Percentiles rank a stretch among this genome's conserved stretches.
phyloP scores from a whole-genome alignment of 768 basidiomycete species.

The Tephrocybe rancida region DNA sequence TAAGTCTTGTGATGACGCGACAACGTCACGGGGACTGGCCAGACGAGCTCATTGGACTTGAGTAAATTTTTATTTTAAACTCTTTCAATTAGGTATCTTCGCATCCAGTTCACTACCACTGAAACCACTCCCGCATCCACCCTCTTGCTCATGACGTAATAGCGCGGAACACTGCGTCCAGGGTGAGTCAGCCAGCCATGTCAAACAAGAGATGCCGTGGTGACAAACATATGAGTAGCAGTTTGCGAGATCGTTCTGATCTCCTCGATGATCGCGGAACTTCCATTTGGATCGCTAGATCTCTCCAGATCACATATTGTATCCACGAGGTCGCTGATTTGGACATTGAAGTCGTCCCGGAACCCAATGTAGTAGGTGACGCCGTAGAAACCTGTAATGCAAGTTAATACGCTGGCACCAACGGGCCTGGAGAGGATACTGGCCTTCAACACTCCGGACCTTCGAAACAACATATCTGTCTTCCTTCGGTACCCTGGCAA shows the following conservation, averaged over 20 bases:
- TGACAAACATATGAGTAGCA: slow-evolving; percentile 60
- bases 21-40: too few relatives aligned
- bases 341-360: slow-evolving; percentile 58
- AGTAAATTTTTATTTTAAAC: too few relatives aligned
- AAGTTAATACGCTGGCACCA: neutral
- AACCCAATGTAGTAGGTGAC: slow-evolving; percentile 64
- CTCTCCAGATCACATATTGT: slow-evolving; percentile 51
- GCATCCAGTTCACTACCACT: slow-evolving; percentile 40
- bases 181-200: neutral
- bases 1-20: too few relatives aligned
- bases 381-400: slow-evolving; percentile 54
- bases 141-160: slow-evolving; percentile 50
- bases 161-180: slow-evolving; percentile 53
- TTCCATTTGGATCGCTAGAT: slow-evolving; percentile 34
- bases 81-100: slow-evolving; percentile 57
- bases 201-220: neutral
- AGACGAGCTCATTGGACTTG: too few relatives aligned
- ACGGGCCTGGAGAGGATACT: neutral
- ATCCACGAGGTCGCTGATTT: slow-evolving; percentile 50
- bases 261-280: slow-evolving; percentile 34
- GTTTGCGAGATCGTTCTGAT: slow-evolving; percentile 41
- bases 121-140: slow-evolving; percentile 33
- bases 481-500: slow-evolving; percentile 46
- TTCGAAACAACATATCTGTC: slow-evolving; percentile 62
- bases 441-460: slow-evolving; percentile 57